Evolutionary conservation across 257 asterid species (phyloP).

Genomic region (Scutellaria barbata): DNA sequence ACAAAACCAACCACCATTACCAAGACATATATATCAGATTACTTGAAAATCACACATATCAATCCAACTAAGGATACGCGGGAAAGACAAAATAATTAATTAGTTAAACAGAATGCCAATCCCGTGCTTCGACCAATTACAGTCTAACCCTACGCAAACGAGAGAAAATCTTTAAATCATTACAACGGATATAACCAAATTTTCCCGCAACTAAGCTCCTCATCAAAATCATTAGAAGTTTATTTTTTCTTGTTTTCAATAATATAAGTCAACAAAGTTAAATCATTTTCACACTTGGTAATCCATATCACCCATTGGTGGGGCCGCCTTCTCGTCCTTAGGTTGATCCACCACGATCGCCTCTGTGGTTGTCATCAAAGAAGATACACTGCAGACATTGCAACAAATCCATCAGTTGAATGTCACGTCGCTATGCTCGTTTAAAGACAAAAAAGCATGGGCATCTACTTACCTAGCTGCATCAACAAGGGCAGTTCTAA

Average conservation of each 20-base stretch:
- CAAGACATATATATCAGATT: no score
- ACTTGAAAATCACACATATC: no score
- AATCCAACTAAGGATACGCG: no score
- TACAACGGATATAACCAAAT: constrained; percentile 28
- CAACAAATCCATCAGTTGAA: not conserved
- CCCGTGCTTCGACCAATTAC: constrained; percentile 25
- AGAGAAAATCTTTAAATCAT: constrained; percentile 21
- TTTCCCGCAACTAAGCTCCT: constrained; percentile 32
- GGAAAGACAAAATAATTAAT: constrained; percentile 22
- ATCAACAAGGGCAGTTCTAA: constrained; percentile 91
- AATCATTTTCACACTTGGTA: constrained; percentile 40
- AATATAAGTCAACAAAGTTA: constrained; percentile 6
- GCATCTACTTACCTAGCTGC: constrained; percentile 73
- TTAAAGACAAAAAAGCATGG: not conserved
- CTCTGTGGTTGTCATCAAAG: constrained; percentile 90
- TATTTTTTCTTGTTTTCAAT: constrained; percentile 22
- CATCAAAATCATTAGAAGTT: constrained; percentile 20
- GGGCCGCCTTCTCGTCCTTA: constrained; percentile 66
- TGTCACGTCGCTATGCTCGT: not conserved
- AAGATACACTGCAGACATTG: constrained; percentile 65
- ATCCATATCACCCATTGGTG: constrained; percentile 83
- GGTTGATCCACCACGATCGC: constrained; percentile 85
- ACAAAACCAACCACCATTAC: no score
- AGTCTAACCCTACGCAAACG: constrained; percentile 27
- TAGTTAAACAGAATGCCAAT: constrained; percentile 9